phyloP scores from a whole-genome alignment of 176 grass and related monocot genomes.

The Cocos nucifera region DNA sequence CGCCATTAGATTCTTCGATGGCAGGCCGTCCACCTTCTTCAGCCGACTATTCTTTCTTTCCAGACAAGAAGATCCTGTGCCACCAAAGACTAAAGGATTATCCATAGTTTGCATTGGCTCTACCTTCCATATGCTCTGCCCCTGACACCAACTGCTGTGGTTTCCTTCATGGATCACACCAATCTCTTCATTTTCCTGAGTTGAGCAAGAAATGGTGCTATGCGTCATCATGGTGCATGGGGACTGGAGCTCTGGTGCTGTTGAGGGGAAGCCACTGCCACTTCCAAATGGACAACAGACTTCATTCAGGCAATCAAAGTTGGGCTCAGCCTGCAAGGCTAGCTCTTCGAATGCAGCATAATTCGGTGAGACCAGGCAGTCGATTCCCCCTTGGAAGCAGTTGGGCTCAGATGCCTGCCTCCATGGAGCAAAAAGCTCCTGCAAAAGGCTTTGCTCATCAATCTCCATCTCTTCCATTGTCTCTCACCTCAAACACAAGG shows the following conservation, averaged over 20 bases:
- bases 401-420: conserved; percentile 38
- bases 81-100: conserved; percentile 36
- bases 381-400: conserved; percentile 32
- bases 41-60: conserved; percentile 12
- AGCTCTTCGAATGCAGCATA: conserved; percentile 2
- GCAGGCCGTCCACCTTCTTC: conserved; percentile 23
- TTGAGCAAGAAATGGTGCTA: no score
- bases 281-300: conserved; percentile 47
- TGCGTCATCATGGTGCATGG: not conserved
- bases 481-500: conserved; percentile 6
- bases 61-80: conserved; percentile 6
- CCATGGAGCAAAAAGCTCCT: conserved; percentile 67
- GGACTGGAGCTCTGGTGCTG: conserved; percentile 2
- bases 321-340: conserved; percentile 31
- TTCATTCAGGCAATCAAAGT: conserved; percentile 68
- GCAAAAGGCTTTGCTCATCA: conserved; percentile 64
- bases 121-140: not conserved
- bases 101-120: no score
- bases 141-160: no score
- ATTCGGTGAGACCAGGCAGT: not conserved
- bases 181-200: no score
- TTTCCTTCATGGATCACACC: no score
- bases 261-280: not conserved
- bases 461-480: conserved; percentile 34
- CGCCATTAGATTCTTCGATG: conserved; percentile 82